Conservation (phyloP, 164 flowering plant species). For the Umbellularia californica region DNA sequence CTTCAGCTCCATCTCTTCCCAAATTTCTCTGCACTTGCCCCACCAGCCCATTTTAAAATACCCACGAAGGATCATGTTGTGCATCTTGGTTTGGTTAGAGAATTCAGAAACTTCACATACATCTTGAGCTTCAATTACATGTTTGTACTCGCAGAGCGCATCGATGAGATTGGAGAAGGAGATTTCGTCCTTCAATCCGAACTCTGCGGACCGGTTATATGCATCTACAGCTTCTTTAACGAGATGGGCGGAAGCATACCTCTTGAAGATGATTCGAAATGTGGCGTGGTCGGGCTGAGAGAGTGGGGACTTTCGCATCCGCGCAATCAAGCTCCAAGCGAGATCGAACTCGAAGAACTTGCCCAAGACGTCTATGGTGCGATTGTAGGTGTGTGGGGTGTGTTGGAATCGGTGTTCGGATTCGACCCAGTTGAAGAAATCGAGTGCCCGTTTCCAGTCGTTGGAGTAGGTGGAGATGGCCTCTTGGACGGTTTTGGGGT, state of each 20-base stretch:
- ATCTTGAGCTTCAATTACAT: slow-evolving; percentile 84
- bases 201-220: slow-evolving; percentile 40
- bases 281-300: slow-evolving; percentile 52
- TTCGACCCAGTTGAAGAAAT: slow-evolving; percentile 86
- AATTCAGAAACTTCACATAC: slow-evolving; percentile 32
- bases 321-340: slow-evolving; percentile 47
- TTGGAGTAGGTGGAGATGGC: slow-evolving; percentile 58
- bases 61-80: slow-evolving; percentile 78
- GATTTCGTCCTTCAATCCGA: slow-evolving; percentile 56
- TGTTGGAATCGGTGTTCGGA: slow-evolving; percentile 39
- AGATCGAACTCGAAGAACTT: slow-evolving; percentile 76
- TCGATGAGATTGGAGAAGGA: slow-evolving; percentile 67
- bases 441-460: slow-evolving; percentile 71
- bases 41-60: slow-evolving; percentile 85
- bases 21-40: slow-evolving; percentile 80
- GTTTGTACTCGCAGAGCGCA: slow-evolving; percentile 85
- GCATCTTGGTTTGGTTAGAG: slow-evolving; percentile 37
- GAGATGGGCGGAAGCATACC: slow-evolving; percentile 65
- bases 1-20: slow-evolving; percentile 80
- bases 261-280: slow-evolving; percentile 73
- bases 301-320: slow-evolving; percentile 30
- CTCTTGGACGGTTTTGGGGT: slow-evolving; percentile 37
- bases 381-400: slow-evolving; percentile 58
- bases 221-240: slow-evolving; percentile 57
- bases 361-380: slow-evolving; percentile 68